phyloP scores from a whole-genome alignment of 2,329 filamentous ascomycete genomes.

The Alternaria ventricosa region DNA sequence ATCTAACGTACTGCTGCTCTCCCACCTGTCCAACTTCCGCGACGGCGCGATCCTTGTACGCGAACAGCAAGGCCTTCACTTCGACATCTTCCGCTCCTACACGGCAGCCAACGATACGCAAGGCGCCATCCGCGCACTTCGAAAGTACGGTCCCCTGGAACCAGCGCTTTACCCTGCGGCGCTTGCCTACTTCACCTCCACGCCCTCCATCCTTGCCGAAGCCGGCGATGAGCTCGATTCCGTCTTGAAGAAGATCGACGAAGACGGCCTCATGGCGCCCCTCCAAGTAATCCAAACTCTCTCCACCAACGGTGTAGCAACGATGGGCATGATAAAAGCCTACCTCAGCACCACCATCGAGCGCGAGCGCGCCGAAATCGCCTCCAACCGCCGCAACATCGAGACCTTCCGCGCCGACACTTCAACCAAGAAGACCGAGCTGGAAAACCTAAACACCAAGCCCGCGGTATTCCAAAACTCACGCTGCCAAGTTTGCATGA shows the following conservation, averaged over 20 bases:
- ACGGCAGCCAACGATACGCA: conserved; percentile 89
- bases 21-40: conserved; percentile 86
- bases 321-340: conserved; percentile 95
- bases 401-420: conserved; percentile 85
- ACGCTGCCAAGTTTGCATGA: conserved; percentile 81
- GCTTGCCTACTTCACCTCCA: conserved; percentile 90
- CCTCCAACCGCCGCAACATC: conserved; percentile 80
- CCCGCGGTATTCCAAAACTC: conserved; percentile 90
- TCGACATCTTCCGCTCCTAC: conserved; percentile 96
- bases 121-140: conserved; percentile 86
- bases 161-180: conserved; percentile 92
- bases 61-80: conserved; percentile 88
- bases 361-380: conserved; percentile 86
- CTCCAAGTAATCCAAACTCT: conserved; percentile 96
- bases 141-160: conserved; percentile 90
- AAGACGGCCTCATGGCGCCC: conserved; percentile 91
- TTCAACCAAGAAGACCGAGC: conserved; percentile 76
- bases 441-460: conserved; percentile 76
- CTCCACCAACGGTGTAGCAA: conserved; percentile 79
- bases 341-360: conserved; percentile 91
- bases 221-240: conserved; percentile 82
- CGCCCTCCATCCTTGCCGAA: conserved; percentile 79
- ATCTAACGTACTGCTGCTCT: conserved; percentile 91
- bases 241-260: conserved; percentile 85
- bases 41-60: conserved; percentile 92